Evolutionary conservation across 1,139 yeast genomes (phyloP).

Genomic region (Yamadazyma buinensis): DNA sequence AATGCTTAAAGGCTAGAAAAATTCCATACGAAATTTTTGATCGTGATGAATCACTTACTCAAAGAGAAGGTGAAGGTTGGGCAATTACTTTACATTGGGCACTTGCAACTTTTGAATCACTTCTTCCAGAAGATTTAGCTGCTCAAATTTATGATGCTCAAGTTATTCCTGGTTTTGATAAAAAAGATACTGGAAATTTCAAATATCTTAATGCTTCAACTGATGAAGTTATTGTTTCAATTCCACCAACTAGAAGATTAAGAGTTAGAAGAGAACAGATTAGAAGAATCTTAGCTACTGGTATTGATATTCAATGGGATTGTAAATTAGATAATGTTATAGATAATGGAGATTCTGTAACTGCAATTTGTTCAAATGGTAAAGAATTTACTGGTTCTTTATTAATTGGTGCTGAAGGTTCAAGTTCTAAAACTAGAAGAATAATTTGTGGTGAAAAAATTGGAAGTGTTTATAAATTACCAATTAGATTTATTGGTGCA

Average conservation of each 20-base stretch:
- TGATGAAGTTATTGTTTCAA: slow-evolving; percentile 19
- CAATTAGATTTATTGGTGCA: slow-evolving; percentile 23
- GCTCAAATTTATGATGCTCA: slow-evolving; percentile 18
- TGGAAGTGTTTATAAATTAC: slow-evolving; percentile 19
- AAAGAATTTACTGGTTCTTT: slow-evolving; percentile 17
- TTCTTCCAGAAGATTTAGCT: slow-evolving; percentile 18
- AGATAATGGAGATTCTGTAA: slow-evolving; percentile 10
- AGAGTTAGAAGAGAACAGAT: slow-evolving; percentile 25
- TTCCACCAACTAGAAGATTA: slow-evolving; percentile 24
- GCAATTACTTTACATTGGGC: slow-evolving; percentile 30
- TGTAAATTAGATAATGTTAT: slow-evolving; percentile 15
- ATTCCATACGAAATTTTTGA: slow-evolving; percentile 21
- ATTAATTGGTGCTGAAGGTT: slow-evolving; percentile 23
- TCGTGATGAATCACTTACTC: slow-evolving; percentile 18
- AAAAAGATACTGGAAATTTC: slow-evolving; percentile 23
- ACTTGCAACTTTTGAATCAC: slow-evolving; percentile 15
- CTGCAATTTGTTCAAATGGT: slow-evolving; percentile 18
- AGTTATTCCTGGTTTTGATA: slow-evolving; percentile 21
- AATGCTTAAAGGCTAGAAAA: slow-evolving; percentile 17
- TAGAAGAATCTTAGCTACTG: slow-evolving; percentile 17
- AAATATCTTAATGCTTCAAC: slow-evolving; percentile 23
- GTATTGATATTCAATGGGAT: slow-evolving; percentile 23
- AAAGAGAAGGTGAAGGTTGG: slow-evolving; percentile 24
- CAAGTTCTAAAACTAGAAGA: slow-evolving; percentile 19
- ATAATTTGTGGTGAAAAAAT: slow-evolving; percentile 14